Base-by-base conservation (phyloP, 1,284 basidiomycete genomes). In the Melampsora abietis-canadensis region DNA sequence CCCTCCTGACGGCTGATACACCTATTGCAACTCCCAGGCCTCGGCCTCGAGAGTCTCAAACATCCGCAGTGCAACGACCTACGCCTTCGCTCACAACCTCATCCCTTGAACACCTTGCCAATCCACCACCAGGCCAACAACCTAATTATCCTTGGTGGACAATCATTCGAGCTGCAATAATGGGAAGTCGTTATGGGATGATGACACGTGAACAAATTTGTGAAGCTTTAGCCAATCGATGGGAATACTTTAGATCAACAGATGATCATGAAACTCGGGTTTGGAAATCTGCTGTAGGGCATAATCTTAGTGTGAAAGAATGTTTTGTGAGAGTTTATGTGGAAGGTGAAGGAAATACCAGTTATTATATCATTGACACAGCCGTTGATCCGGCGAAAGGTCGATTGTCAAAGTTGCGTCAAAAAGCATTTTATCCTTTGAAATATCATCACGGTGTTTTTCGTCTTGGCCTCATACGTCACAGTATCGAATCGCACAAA, bases 111-210 rank as follows among this genome's bases (percentile, higher is more conserved):
- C 64, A 75, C 21, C 59, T 75, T 2, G 64, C 72, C 14, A 67
- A 75, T 66, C 72, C 72, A 19, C 72, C 72, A 10, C 65, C 40
- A 15, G 72, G 72, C 24, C 72, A 75, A 62, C 72, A 75, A 51
- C 72, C 72, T 47, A 75, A 75, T 40, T 75, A 75, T 66, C 72
- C 72, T 40, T 75, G 72, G 72, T 75, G 72, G 72, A 67, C 72
- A 19, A 75, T 75, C 37, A 75, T 75, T 54, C 51, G 72, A 12
- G 72, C 72, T 6, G 72, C 72, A 0, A 75, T 75, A 15, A 67
- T 75, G 65, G 72, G 72, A 17, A 75, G 72, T 37, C 64, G 47
- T n/a, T 75, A 75, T 31, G 72, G 72, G 4, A 75, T 75, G 37
- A 47, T 75, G 27, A 75, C 44, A 17, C 72, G 72, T 14, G 72